Base-by-base conservation (phyloP, 2,329 filamentous ascomycete species). In the Fusarium globosum region DNA sequence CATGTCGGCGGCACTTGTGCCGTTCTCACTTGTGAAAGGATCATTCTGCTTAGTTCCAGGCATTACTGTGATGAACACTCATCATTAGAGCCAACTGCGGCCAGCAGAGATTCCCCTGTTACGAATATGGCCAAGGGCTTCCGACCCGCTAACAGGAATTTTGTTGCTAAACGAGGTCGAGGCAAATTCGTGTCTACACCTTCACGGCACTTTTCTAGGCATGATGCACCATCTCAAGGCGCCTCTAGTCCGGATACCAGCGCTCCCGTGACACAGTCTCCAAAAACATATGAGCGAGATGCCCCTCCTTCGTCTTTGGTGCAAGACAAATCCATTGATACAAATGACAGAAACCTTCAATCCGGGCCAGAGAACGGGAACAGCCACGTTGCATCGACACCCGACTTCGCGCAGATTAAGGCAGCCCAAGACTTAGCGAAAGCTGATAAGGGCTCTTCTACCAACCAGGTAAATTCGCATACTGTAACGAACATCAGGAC, bases 81-180 rank as follows among this genome's bases (percentile, higher is more conserved):
- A 46, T 45, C 45, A 21, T 63, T 53, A 28, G 46, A 41, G 26
- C 28, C 30, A 10, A 23, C 41, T 52, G 30, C 46, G 21, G 15
- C 30, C 35, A 60, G 51, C 28, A 51, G 52, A 52, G 38, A 33
- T 21, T 41, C 35, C 20, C 49, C 64, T 53, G 48, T 13, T 30
- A 45, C 62, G 43, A 57, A 41, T 23, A 41, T 63, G 45, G 48
- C 58, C 12, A 61, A 41, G 41, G 30, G 41, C 21, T 45, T 63
- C 13, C 53, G 58, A 36, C 61, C 70, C 26, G 26, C 65, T 15
- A 39, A 64, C 38, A 36, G 57, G 36, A 65, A 28, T 33, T 63
- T 68, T 38, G 65, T 70, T 20, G 76, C 73, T 14, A 77, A 57
- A 35, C 74, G 69, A 48, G 73, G 71, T 23, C 56, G 59, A 36